These are phyloP conservation scores for Guadua angustifolia DNA, from an alignment of 176 grass and related monocot species.

Conservation along the genomic window DNA sequence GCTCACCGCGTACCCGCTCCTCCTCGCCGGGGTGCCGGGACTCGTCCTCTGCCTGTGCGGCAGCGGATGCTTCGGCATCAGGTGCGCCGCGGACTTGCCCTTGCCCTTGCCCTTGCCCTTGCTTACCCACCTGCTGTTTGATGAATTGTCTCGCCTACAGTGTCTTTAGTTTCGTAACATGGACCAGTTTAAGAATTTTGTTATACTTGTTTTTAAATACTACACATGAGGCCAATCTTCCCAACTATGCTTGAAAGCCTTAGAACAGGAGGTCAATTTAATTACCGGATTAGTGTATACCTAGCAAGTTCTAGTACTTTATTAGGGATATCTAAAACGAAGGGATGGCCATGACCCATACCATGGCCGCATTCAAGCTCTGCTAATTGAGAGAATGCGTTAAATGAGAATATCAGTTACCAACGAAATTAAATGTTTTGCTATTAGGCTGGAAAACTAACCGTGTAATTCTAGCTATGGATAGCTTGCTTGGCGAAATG, in stretches of 20 bases:
- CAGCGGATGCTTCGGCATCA: constrained; percentile 82
- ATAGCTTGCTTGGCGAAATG: background rate
- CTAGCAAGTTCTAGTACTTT: background rate
- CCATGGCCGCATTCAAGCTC: background rate
- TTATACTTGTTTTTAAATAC: background rate
- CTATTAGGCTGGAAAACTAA: background rate
- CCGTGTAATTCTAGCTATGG: background rate
- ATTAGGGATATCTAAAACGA: background rate
- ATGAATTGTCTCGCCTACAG: constrained; percentile 26
- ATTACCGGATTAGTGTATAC: background rate
- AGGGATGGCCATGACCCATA: background rate
- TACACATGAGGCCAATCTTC: background rate
- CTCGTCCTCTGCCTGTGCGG: constrained; percentile 85
- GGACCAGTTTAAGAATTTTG: background rate
- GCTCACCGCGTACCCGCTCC: constrained; percentile 78
- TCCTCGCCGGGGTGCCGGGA: constrained; percentile 80
- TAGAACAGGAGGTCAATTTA: background rate
- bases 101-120: constrained; percentile 10
- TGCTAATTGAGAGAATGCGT: background rate
- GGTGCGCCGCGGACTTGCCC: constrained; percentile 42
- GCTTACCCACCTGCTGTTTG: constrained; percentile 24
- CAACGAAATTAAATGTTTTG: background rate
- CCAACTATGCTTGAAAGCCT: constrained; percentile 3
- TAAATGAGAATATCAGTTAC: background rate
- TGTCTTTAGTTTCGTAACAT: constrained; percentile 1